Base-by-base conservation (phyloP, 768 basidiomycete species). In the Lactifluus piperatus region DNA sequence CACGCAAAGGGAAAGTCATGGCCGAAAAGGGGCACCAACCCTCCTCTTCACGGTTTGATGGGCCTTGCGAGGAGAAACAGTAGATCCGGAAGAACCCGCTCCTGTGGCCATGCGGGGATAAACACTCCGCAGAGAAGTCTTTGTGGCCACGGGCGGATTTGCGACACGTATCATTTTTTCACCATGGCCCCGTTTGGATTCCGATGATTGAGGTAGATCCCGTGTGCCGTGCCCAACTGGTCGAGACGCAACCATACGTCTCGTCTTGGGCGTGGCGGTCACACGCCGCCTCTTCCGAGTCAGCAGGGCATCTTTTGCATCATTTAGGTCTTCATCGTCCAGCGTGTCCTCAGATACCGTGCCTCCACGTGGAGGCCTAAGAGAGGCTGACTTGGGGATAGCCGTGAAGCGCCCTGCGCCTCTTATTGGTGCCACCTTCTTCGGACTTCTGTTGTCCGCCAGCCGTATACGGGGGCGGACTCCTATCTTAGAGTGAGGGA, bases 321-420 rank as follows among this genome's bases (percentile, higher is more conserved):
- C 52, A 34, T 41, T 57, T 11, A 13, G 13, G 11, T 57, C 56
- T 30, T 64, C 64, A 18, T 63, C 64, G 37, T 62, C 61, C 5
- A 64, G 16, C 2, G 62, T 64, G n/a, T 59, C 64, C 27, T 63
- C 64, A 8, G 64, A 64, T 26, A 44, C 26, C n/a, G 54, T 56
- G 27, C 47, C 54, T 2, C 52, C 62, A 41, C 44, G 47, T 24
- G 34, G 34, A 14, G 57, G 57, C 26, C 26, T 58, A 13, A 46
- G 36, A 51, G 39, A 63, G 5, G 54, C n/a, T 1, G 59, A 36
- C 37, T 48, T 57, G 34, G 57, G 57, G 36, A 51, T 49, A 22
- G 56, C 44, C 5, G 48, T 46, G 34, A 32, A 34, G 36, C 39
- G 62, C 16, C 46, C 55, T 27, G 60, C 47, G 8, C 29, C 60